Evolutionary conservation across 2,329 filamentous ascomycete species (phyloP), one percentile per base, ranked within the genome.

Genomic region (Drechslerella dactyloides): DNA sequence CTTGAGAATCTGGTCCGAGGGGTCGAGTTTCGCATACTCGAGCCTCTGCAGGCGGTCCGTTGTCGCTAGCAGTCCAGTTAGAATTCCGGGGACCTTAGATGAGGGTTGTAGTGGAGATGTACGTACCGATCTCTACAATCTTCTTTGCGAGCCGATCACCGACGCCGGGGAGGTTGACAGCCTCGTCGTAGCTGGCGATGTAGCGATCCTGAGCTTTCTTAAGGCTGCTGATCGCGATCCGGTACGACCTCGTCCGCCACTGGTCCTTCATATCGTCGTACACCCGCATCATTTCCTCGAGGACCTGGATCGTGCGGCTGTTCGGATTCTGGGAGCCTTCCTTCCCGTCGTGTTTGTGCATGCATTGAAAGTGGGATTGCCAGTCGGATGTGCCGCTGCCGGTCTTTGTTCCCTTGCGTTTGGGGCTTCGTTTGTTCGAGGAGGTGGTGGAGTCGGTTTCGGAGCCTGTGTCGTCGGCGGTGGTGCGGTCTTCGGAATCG

Each of bases 221-320:
- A 11, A 97, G 82, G 1, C 86, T 89, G n/a, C 83, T 82, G 57
- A 96, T 89, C 11, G 86, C 91, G 78, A 88, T 90, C 35, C 90
- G 87, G 78, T 96, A 97, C 2, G 89, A 88, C 0, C 85, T 81
- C 0, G 84, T 84, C 1, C 91, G 86, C 90, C 90, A 97, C 37
- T 86, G 84, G 76, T 97, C 92, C 42, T 87, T 84, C n/a, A 85
- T 86, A 5, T 87, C 84, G 2, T 84, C 85, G 78, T 96, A 96
- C 78, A 93, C 89, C 59, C 88, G 84, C 46, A 86, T 84, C 90
- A 97, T 92, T 74, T 89, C 83, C 76, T 91, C 24, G 35, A 76
- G 52, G 1, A 94, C 82, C 52, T 89, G 84, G 56, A 96, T 92
- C 0, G 90, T 96, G 11, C 84, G 82, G 0, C 82, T 81, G 77